These are phyloP conservation scores for Hibiscus trionum DNA, from an alignment of 345 rosid species.

Conservation along the genomic window DNA sequence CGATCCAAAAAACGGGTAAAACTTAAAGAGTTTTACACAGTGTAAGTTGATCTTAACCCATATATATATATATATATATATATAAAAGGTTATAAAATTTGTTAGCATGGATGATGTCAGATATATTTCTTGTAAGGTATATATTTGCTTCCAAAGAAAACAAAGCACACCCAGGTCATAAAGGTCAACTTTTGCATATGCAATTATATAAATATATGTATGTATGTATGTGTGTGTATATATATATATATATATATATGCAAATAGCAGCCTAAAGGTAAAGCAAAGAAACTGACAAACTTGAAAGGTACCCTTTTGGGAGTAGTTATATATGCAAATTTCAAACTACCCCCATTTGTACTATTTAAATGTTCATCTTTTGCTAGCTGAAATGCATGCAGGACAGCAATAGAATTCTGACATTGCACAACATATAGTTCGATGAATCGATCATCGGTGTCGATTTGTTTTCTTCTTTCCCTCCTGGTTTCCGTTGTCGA, in stretches of 20 bases:
- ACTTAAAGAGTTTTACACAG: no score
- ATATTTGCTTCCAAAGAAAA: neutral
- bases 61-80: no score
- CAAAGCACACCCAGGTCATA: constrained; percentile 12
- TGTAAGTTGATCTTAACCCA: no score
- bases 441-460: constrained; percentile 24
- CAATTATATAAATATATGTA: neutral
- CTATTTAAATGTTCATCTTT: neutral
- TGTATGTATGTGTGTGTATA: no score
- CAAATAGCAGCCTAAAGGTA: constrained; percentile 10
- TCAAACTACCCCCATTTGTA: neutral
- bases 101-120: constrained; percentile 7
- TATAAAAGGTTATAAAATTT: neutral
- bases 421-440: neutral
- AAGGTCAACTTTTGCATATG: constrained; percentile 6
- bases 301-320: constrained; percentile 3
- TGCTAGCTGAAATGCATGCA: constrained; percentile 7
- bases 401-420: constrained; percentile 1
- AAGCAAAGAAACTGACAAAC: constrained; percentile 17
- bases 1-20: no score
- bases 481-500: constrained; percentile 11
- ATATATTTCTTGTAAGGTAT: neutral
- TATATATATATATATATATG: neutral
- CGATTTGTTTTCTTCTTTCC: neutral
- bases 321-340: neutral